Evolutionary conservation across 2,329 filamentous ascomycete genomes (phyloP).

Genomic region (Botrytis sinoallii): DNA sequence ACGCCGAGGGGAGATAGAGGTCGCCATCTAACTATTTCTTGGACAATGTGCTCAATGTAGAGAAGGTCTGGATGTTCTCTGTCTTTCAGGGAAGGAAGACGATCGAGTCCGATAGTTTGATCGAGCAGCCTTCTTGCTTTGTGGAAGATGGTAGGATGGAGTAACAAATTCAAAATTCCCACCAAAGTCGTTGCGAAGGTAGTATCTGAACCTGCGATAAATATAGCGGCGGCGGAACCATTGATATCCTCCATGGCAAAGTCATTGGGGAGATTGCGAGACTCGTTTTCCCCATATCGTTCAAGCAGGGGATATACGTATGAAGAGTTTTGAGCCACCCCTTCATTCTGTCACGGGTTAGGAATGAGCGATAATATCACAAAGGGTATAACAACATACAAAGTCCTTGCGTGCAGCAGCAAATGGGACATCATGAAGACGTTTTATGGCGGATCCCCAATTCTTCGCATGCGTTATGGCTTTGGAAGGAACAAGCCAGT

Average conservation of each 20-base stretch:
- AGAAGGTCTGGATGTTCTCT: constrained; percentile 38
- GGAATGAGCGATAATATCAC: neutral
- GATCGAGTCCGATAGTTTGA: constrained; percentile 40
- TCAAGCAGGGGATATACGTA: constrained; percentile 19
- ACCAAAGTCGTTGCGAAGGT: constrained; percentile 45
- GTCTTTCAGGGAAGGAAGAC: constrained; percentile 36
- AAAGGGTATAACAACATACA: neutral
- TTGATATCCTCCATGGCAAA: constrained; percentile 40
- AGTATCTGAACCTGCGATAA: constrained; percentile 43
- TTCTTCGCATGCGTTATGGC: constrained; percentile 34
- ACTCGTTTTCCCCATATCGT: neutral
- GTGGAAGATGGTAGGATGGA: constrained; percentile 42
- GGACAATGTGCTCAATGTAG: constrained; percentile 47
- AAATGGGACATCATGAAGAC: constrained; percentile 46
- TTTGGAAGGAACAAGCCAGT: constrained; percentile 35
- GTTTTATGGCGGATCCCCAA: constrained; percentile 38
- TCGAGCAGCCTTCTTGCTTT: constrained; percentile 50
- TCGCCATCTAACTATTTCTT: constrained; percentile 46
- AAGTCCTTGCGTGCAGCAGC: constrained; percentile 18
- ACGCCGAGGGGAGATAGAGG: constrained; percentile 50
- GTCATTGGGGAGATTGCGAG: constrained; percentile 14
- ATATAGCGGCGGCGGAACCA: constrained; percentile 46
- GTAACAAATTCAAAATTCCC: constrained; percentile 42
- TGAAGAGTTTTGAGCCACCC: neutral
- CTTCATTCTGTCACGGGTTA: constrained; percentile 21